Evolutionary conservation across 192 early-diverging fungal genomes (phyloP), one percentile per base, ranked within the genome.

Genomic region (Umbelopsis isabellina): DNA sequence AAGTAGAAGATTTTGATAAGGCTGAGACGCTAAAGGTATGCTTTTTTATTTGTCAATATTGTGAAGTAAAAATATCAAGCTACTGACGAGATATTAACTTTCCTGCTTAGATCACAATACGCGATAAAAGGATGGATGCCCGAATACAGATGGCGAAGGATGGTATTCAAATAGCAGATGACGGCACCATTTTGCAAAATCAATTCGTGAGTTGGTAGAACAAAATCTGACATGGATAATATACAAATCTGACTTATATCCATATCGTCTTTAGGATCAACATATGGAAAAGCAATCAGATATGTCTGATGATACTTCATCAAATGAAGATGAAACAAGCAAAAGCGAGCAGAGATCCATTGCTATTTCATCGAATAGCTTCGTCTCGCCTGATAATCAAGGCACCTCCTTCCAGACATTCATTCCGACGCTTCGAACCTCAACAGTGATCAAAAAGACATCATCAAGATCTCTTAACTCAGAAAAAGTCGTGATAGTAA

Each of bases 1-100:
- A 87, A 61, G 74, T 78, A 21, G 92, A 94, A 72, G 91, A 94
- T 23, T 94, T 90, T 75, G 91, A 92, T 55, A 75, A 83, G 66
- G 93, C 93, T 5, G 90, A 89, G 55, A 84, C 85, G 46, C 72
- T 88, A n/a, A 92, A 94, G 80, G 90, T 79, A 75, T 30, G 46
- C 52, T 4, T 53, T 50, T 37, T 20, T 3, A 52, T 7, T 52
- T 23, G 6, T 52, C 8, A 12, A 16, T 5, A 13, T 18, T 4
- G 21, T 10, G 27, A 5, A 0, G 23, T 55, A 7, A 52, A 53
- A 30, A 30, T 30, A 30, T 30, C 18, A 49, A 4, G 37, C 10
- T 41, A 5, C 10, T 41, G 37, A 41, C 37, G 37, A 41, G 6
- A 41, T 41, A 6, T 41, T 10, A 6, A 41, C 10, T 9, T 9